Base-by-base conservation (phyloP, 768 basidiomycete genomes). In the Tulasnella sp. region DNA sequence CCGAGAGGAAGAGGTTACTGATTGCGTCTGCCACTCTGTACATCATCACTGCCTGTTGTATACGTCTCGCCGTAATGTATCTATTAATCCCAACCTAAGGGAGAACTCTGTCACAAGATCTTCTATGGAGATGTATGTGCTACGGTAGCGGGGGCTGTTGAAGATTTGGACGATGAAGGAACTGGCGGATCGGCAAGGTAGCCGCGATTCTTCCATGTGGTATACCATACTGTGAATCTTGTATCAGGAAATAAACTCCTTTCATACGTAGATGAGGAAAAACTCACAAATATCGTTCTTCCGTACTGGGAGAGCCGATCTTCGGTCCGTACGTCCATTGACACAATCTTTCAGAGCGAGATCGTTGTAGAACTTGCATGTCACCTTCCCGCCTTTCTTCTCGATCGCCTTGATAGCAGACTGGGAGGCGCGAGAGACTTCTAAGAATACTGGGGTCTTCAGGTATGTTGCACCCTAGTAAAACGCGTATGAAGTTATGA, bases 291-390 rank as follows among this genome's bases (percentile, higher is more conserved):
- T 92, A 68, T 92, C 89, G 63, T 81, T 77, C 57, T 88, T 83
- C 60, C 86, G 82, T n/a, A 85, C 89, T 0, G 92, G 92, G 9
- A 84, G 82, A 9, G 92, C 92, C 54, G 79, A 74, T 58, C 77
- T 72, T 55, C 83, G 79, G 67, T 92, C 87, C 19, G 76, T 80
- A 29, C 81, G 77, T 3, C 82, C 83, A 64, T 86, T 81, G 62
- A 90, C 70, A 62, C 81, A 85, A 65, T 92, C 88, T 38, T 82
- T 80, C 49, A 98, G 78, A 0, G 88, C 84, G 31, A 96, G 77
- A 19, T 78, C 71, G 71, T 98, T 98, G 73, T 94, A 92, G 70
- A 88, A 94, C 67, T 89, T 85, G 73, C 92, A 92, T 48, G 85
- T 81, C 34, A 97, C 81, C 49, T 80, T 80, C 24, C 94, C 94